Evolutionary conservation across 176 grass and related monocot species (phyloP), one percentile per base, ranked within the genome.

Genomic region (Carex parvula): DNA sequence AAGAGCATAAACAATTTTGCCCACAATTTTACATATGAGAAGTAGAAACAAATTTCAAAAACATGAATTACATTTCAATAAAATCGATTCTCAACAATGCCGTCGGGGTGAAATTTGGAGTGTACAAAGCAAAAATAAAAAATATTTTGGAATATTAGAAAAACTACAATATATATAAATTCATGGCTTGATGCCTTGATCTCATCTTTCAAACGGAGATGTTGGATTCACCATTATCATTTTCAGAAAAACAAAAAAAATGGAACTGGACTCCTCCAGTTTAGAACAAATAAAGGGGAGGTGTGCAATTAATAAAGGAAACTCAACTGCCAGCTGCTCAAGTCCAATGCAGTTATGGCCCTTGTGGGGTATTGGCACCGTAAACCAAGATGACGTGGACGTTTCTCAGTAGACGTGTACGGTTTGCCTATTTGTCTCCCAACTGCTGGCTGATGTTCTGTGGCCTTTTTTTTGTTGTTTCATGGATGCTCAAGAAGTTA

Each of bases 311-410:
- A 82, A 82, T 82, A 82, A 63, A 82, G 80, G 13, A 83, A 82
- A 54, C 62, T 68, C 80, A 83, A 83, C 80, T 83, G 80, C 60
- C 80, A 67, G 62, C 80, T 68, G 60, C 57, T 17, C 37, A 52
- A 53, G 29, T 4, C 16, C 52, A 61, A 22, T 80, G 54, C 50
- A 35, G 48, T 53, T 56, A 4, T 4, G 64, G 12, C 16, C 44
- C 44, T 48, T 48, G 44, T 9, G 44, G 9, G 46, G 46, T 16
- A 79, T 16, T 56, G 74, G 50, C 50, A 79, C 75, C 75, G 20
- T 79, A 79, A 12, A 79, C 58, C 52, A 35, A 39, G 56, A 58
- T 60, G 56, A 82, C 35, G 14, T 50, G 10, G 60, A 65, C 59
- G 20, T 53, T 74, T 53, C 29, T 5, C 70, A 6, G 21, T 26